These are phyloP conservation scores for Pseudogymnoascus sp. DNA, from an alignment of 2,329 filamentous ascomycete species.

Conservation along the genomic window DNA sequence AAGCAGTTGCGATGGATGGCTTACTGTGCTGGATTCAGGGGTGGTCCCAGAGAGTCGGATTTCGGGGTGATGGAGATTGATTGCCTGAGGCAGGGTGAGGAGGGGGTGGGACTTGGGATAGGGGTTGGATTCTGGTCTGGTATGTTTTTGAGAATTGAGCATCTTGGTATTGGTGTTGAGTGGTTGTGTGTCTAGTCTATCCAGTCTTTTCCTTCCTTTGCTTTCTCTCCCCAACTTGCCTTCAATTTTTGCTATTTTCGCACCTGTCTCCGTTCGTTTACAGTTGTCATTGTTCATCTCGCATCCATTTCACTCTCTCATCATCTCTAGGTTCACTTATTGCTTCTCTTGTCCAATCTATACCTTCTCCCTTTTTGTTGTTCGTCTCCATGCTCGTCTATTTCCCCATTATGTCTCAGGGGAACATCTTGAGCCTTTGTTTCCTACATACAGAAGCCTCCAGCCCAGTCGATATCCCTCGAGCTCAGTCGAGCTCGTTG, in stretches of 20 bases:
- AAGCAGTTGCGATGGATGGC: background rate
- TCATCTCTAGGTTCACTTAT: background rate
- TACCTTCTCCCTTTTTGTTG: background rate
- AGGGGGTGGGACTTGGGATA: background rate
- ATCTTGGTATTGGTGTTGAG: background rate
- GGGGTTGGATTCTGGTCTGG: background rate
- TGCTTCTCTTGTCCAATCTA: too few relatives aligned
- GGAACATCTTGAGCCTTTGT: background rate
- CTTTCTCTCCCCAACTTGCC: background rate
- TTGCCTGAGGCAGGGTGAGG: background rate
- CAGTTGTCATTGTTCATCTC: background rate
- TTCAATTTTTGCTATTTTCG: background rate
- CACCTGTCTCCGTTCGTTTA: background rate
- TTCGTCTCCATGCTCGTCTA: background rate
- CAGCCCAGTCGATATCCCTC: too few relatives aligned
- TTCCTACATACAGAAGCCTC: background rate
- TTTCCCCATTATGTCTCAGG: background rate
- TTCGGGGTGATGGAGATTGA: background rate
- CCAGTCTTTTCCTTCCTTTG: background rate
- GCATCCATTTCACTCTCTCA: background rate
- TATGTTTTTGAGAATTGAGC: background rate
- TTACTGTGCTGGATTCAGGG: background rate
- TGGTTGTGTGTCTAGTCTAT: background rate
- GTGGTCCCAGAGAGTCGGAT: background rate
- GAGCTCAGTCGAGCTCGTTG: too few relatives aligned